Evolutionary conservation across 1,284 basidiomycete species (phyloP).

Genomic region (Ustilago esculenta): DNA sequence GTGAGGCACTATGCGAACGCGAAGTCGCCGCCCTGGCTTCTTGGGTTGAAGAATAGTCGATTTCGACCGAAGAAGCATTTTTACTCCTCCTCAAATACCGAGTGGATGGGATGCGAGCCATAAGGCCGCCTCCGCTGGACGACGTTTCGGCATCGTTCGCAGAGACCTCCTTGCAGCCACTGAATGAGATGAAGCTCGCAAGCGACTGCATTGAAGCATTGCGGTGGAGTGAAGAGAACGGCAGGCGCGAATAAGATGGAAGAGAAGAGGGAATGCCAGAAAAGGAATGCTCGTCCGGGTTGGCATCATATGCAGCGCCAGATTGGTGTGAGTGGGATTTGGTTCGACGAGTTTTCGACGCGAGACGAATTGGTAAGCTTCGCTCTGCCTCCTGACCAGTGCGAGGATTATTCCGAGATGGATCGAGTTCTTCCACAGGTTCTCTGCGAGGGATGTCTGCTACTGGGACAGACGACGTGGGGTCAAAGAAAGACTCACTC

Average conservation of each 20-base stretch:
- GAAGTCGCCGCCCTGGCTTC: neutral
- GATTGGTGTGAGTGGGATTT: slow-evolving; percentile 12
- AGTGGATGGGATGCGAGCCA: slow-evolving; percentile 7
- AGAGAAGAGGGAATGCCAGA: neutral
- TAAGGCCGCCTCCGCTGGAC: slow-evolving; percentile 1
- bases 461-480: neutral
- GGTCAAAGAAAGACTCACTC: neutral
- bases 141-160: neutral
- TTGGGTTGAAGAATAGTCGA: neutral
- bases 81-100: slow-evolving; percentile 6
- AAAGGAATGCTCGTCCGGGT: neutral
- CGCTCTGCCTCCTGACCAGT: neutral
- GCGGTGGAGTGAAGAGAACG: slow-evolving; percentile 2
- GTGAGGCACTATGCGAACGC: slow-evolving; percentile 12
- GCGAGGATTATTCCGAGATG: neutral
- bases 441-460: slow-evolving; percentile 15
- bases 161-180: neutral
- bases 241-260: neutral
- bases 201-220: slow-evolving; percentile 20
- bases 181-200: neutral
- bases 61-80: slow-evolving; percentile 1
- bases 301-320: neutral
- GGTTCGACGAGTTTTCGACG: slow-evolving; percentile 2
- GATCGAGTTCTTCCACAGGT: slow-evolving; percentile 5
- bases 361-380: neutral